Conservation (phyloP, 2,329 filamentous ascomycete species). For the Cladosporium sphaerospermum region DNA sequence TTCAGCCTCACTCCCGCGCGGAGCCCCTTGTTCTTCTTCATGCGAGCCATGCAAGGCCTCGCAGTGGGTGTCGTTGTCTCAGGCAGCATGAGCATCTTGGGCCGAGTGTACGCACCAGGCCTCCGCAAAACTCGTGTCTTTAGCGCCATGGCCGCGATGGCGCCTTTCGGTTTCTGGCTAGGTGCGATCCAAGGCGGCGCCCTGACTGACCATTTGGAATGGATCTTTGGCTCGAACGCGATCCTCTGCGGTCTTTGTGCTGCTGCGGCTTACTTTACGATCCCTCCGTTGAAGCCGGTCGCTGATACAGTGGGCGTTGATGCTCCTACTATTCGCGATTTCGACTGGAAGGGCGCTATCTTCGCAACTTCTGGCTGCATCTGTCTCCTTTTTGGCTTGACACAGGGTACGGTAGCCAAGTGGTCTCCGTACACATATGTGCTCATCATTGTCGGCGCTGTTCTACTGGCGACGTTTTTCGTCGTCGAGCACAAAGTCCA, state of each 20-base stretch:
- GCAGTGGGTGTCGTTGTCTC: conserved; percentile 32
- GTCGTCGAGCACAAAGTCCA: conserved; percentile 27
- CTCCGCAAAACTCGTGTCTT: conserved; percentile 35
- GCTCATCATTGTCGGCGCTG: conserved; percentile 28
- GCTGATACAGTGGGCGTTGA: conserved; percentile 21
- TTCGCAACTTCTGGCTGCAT: conserved; percentile 27
- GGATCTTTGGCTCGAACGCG: conserved; percentile 41
- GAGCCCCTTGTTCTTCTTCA: conserved; percentile 32
- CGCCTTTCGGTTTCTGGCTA: conserved; percentile 33
- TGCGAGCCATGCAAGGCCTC: conserved; percentile 35
- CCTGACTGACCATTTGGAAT: conserved; percentile 33
- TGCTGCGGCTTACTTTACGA: conserved; percentile 34
- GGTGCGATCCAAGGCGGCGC: conserved; percentile 38
- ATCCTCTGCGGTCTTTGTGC: conserved; percentile 34
- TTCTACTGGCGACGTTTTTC: conserved; percentile 29
- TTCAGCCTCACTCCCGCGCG: conserved; percentile 34
- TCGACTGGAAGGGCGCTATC: conserved; percentile 29
- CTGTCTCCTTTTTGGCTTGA: conserved; percentile 32
- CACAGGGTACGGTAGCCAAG: conserved; percentile 29
- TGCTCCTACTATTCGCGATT: conserved; percentile 20
- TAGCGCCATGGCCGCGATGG: conserved; percentile 31
- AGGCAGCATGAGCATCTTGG: conserved; percentile 33
- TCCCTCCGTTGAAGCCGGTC: conserved; percentile 34
- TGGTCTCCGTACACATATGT: conserved; percentile 35
- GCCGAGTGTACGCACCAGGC: conserved; percentile 34